A percentile compares a stretch with the other conserved stretches of the same genome.
These are phyloP conservation scores for Xerocomus nothofagi DNA, from an alignment of 1,284 basidiomycete genomes.

Conservation along the genomic window DNA sequence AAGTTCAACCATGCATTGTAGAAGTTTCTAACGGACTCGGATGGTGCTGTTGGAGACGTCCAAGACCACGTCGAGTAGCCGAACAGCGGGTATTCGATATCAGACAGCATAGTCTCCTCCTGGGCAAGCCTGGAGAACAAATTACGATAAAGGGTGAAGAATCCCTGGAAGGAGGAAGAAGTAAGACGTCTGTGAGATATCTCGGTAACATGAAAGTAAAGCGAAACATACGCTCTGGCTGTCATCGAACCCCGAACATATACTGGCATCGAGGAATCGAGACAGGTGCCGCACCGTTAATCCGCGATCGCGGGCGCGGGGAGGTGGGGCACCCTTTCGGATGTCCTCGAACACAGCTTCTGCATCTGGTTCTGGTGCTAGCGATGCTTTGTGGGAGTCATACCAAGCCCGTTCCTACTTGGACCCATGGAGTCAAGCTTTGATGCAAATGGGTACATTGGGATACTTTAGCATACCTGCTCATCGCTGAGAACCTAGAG, in stretches of 20 bases:
- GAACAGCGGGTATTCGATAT: constrained; percentile 76
- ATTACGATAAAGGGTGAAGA: constrained; percentile 89
- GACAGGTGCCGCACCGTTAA: constrained; percentile 80
- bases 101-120: constrained; percentile 72
- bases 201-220: neutral
- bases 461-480: constrained; percentile 58
- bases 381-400: constrained; percentile 90
- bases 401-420: constrained; percentile 97
- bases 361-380: constrained; percentile 80
- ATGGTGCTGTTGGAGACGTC: constrained; percentile 46
- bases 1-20: constrained; percentile 91
- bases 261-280: constrained; percentile 80
- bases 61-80: constrained; percentile 80
- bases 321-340: constrained; percentile 64
- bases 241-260: constrained; percentile 76
- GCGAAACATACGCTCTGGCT: constrained; percentile 56
- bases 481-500: constrained; percentile 84
- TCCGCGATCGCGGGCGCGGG: constrained; percentile 76
- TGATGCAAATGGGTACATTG: neutral
- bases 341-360: constrained; percentile 86
- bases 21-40: constrained; percentile 65
- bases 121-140: constrained; percentile 83
- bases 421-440: constrained; percentile 24
- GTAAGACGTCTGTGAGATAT: neutral
- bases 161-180: constrained; percentile 57